Percentiles rank a stretch among this genome's conserved stretches.
These are phyloP conservation scores for Candida arabinofermentans DNA, from an alignment of 805 yeast species.

Conservation along the genomic window DNA sequence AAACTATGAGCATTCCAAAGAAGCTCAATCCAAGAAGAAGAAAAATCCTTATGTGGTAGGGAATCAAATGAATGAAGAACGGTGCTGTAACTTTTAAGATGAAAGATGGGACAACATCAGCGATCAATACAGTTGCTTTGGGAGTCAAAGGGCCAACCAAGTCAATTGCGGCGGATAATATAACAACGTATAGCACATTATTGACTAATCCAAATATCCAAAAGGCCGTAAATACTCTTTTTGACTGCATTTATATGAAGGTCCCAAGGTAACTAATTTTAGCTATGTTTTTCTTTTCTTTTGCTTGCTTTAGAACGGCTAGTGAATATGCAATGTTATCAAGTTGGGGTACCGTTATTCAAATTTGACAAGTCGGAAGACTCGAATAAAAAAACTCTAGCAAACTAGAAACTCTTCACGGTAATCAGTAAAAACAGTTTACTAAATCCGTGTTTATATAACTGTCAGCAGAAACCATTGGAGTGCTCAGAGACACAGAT, in stretches of 20 bases:
- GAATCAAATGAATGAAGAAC: constrained; percentile 64
- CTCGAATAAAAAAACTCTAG: too few species aligned
- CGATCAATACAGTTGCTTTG: constrained; percentile 77
- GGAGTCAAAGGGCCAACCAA: constrained; percentile 81
- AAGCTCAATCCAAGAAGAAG: constrained; percentile 55
- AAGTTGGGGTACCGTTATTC: too few species aligned
- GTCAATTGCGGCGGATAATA: constrained; percentile 88
- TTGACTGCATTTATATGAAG: constrained; percentile 14
- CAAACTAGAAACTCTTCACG: too few species aligned
- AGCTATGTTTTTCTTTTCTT: too few species aligned
- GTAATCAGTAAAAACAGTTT: too few species aligned
- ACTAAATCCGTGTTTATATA: too few species aligned
- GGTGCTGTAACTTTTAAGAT: constrained; percentile 70
- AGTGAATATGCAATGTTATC: too few species aligned
- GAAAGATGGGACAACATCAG: constrained; percentile 85
- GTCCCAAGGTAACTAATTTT: too few species aligned
- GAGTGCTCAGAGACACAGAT: too few species aligned
- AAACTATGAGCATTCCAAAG: constrained; percentile 70
- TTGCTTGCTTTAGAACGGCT: too few species aligned
- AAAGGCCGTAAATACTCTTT: constrained; percentile 47
- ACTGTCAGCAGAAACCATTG: too few species aligned
- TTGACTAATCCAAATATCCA: constrained; percentile 84
- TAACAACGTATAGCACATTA: constrained; percentile 87
- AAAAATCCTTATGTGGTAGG: constrained; percentile 54
- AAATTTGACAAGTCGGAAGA: too few species aligned